Evolutionary conservation across 1,284 basidiomycete species (phyloP), one percentile per base, ranked within the genome.

Genomic region (Anthracocystis setariae): DNA sequence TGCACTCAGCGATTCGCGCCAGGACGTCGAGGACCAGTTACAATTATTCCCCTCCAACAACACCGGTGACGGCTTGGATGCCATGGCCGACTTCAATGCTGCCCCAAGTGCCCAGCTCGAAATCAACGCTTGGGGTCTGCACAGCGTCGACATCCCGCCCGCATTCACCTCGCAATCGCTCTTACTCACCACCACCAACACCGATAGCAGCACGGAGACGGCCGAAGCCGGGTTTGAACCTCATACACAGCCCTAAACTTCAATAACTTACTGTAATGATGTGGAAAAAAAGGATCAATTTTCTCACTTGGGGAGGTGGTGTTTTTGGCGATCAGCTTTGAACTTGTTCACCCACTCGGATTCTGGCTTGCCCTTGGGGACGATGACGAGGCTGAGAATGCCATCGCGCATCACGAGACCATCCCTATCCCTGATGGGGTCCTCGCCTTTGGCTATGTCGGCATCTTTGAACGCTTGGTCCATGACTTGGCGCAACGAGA

Each of bases 401-500:
- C 93, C 93, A 77, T 95, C 93, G 69, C 89, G 89, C 58, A 98
- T 81, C 74, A 93, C 90, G 46, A 97, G 78, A 0, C 94, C 94
- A 83, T 95, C 94, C 74, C 82, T 85, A 56, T 86, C 85, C 39
- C 88, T 89, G 7, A 87, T 86, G 75, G 88, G 88, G 29, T 68
- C 51, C 17, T 46, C 35, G 2, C 64, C 72, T 27, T 43, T 44
- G 1, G 13, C 18, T 15, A 12, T 23, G 25, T 60, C 53, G 0
- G 89, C 88, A 1, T 87, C 87, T 55, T 86, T 86, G 65, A 74
- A 77, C 3, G 58, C 82, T 39, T 81, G 76, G 20, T 79, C 78
- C 49, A 89, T 89, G 7, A 94, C 89, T 79, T 94, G 90, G 37
- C 88, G 85, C 63, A 98, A 84, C 3, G 90, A 90, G 87, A 94